Evolutionary conservation across 2,329 filamentous ascomycete genomes (phyloP), one percentile per base, ranked within the genome.

Genomic region (Penicillium sp.): DNA sequence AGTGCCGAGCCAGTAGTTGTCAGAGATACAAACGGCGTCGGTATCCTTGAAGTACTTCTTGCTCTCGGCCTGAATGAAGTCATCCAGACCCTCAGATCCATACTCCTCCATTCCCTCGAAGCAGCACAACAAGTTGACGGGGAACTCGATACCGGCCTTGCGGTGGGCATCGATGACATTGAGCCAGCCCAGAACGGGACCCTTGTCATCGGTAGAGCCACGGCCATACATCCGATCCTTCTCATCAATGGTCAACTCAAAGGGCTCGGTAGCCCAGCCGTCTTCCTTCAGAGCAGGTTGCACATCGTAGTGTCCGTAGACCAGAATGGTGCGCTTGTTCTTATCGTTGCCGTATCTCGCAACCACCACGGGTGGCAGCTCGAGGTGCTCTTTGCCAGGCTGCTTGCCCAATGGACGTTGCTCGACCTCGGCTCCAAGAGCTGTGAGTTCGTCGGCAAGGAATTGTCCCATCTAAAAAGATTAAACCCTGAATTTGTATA

Each of bases 21-120:
- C 94, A 48, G 91, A 96, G 74, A 99, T 99, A 80, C 94, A 99
- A 60, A 97, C 91, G 6, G 93, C 94, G 66, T 99, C 94, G 36
- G 92, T 87, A 69, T 97, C 93, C 71, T 91, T 91, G 81, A 99
- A 99, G 82, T 88, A 97, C 69, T 90, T 89, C 80, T 96, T 91
- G 65, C 89, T 92, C 79, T 99, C 94, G 47, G 85, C 88, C 66
- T 89, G 83, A 78, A 99, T 97, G 66, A 97, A 89, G 68, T 96
- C 93, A 71, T 99, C 94, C 55, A 99, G 83, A 38, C 94, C 94
- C 75, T 97, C 93, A 0, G 93, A 97, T 50, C 94, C 94, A 75
- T 96, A 96, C 81, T 99, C 94, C 80, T 99, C 94, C 94, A 99
- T 99, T 49, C 94, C 94, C 82, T 99, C 94, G 69, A 99, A 97